phyloP scores from a whole-genome alignment of 1,284 basidiomycete genomes.

The Puccinia polysora region DNA sequence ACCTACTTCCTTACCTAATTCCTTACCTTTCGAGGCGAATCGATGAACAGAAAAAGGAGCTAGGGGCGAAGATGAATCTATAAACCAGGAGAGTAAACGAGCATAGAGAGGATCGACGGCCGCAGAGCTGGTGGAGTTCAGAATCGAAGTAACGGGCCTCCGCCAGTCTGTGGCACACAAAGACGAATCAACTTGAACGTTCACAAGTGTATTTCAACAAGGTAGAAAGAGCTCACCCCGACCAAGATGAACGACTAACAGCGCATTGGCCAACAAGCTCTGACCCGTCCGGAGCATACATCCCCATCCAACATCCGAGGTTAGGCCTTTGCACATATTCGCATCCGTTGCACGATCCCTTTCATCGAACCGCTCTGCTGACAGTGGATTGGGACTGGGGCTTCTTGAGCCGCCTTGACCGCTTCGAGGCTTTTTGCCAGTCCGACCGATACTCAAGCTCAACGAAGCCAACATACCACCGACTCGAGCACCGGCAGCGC shows the following conservation, averaged over 20 bases:
- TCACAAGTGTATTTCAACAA: not conserved
- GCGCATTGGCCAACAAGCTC: constrained; percentile 80
- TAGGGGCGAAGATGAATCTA: constrained; percentile 81
- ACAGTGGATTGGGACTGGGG: constrained; percentile 19
- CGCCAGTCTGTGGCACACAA: constrained; percentile 73
- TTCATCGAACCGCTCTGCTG: not conserved
- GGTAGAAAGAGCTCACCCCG: constrained; percentile 62
- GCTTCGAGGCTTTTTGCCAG: constrained; percentile 57
- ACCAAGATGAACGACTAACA: constrained; percentile 76
- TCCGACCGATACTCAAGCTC: constrained; percentile 54
- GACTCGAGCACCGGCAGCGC: constrained; percentile 49
- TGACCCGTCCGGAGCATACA: constrained; percentile 97
- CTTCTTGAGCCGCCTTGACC: constrained; percentile 50
- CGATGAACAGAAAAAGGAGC: constrained; percentile 93
- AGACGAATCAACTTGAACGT: not conserved
- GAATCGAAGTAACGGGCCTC: constrained; percentile 59
- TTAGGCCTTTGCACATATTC: constrained; percentile 63
- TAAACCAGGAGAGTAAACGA: constrained; percentile 85
- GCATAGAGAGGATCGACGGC: constrained; percentile 62
- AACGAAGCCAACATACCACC: constrained; percentile 48
- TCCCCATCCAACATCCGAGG: constrained; percentile 93
- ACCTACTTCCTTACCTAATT: constrained; percentile 84
- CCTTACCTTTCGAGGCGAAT: constrained; percentile 87
- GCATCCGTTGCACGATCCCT: constrained; percentile 7
- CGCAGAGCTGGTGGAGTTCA: not conserved